Conservation (phyloP, 768 basidiomycete species). For the Tubosaeta sp. region DNA sequence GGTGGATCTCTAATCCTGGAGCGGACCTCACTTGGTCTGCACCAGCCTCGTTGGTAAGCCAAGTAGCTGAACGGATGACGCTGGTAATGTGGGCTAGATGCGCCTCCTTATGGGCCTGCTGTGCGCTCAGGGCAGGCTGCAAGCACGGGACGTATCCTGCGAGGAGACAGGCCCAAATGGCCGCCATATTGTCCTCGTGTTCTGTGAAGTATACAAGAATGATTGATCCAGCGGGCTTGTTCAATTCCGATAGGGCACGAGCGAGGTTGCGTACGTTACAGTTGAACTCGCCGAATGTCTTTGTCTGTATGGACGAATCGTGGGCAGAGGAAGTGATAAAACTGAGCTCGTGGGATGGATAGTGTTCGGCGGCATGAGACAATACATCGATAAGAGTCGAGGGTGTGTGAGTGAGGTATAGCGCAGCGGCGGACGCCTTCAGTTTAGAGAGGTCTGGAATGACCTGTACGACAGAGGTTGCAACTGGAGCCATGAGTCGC, state of each 20-base stretch:
- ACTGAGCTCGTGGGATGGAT: conserved; percentile 23
- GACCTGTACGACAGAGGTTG: neutral
- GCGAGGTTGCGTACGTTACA: neutral
- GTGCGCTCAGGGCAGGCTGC: conserved; percentile 32
- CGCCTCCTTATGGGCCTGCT: conserved; percentile 28
- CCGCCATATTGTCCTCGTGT: conserved; percentile 32
- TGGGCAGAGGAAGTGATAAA: conserved; percentile 29
- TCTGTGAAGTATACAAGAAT: conserved; percentile 29
- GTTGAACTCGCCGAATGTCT: conserved; percentile 20
- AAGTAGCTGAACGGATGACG: conserved; percentile 16
- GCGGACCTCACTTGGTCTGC: conserved; percentile 21
- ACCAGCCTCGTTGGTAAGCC: conserved; percentile 23
- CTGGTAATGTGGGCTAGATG: conserved; percentile 27
- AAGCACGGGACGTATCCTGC: conserved; percentile 31
- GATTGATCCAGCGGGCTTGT: conserved; percentile 23
- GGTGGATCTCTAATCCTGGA: conserved; percentile 19
- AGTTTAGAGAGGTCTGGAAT: neutral
- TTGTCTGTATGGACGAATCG: conserved; percentile 26
- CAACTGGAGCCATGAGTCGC: neutral
- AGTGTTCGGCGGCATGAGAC: conserved; percentile 16
- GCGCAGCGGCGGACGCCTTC: neutral
- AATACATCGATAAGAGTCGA: conserved; percentile 22
- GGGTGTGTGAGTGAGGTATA: neutral
- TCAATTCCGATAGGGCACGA: conserved; percentile 4
- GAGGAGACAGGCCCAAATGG: conserved; percentile 29